Evolutionary conservation across 2,329 filamentous ascomycete species (phyloP).

Genomic region (Paraphoma chrysanthemicola): DNA sequence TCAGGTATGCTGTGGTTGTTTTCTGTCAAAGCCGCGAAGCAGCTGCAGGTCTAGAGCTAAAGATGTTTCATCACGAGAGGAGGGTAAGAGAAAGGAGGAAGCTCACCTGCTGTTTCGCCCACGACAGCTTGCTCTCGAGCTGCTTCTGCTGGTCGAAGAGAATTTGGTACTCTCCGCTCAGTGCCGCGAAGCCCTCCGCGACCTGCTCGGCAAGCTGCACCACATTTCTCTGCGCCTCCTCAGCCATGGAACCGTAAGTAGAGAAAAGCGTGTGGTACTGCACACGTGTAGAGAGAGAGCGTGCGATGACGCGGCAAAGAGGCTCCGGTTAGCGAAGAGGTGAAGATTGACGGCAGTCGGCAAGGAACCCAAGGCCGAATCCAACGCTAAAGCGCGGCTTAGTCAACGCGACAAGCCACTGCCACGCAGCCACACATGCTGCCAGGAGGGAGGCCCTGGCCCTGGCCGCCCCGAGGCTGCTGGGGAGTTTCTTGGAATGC

Average conservation of each 20-base stretch:
- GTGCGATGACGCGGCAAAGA: constrained; percentile 33
- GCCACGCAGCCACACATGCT: constrained; percentile 8
- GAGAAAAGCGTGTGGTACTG: constrained; percentile 7
- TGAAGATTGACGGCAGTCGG: constrained; percentile 21
- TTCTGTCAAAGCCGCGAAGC: constrained; percentile 54
- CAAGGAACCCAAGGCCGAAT: constrained; percentile 10
- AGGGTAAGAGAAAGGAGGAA: constrained; percentile 3
- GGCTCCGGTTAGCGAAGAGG: constrained; percentile 19
- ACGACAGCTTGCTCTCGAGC: constrained; percentile 56
- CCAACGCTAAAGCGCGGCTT: constrained; percentile 5
- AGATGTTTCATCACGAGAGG: constrained; percentile 51
- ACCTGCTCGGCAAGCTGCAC: constrained; percentile 50
- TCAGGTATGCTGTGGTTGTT: constrained; percentile 54
- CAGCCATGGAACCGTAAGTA: constrained; percentile 31
- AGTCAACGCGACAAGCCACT: constrained; percentile 8
- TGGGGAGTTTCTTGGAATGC: constrained; percentile 29
- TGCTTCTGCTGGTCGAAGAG: constrained; percentile 53
- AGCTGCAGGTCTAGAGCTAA: constrained; percentile 63
- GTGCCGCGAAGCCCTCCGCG: constrained; percentile 55
- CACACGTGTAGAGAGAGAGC: constrained; percentile 18
- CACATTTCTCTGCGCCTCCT: constrained; percentile 30
- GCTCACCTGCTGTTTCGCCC: constrained; percentile 58
- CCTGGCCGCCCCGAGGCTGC: constrained; percentile 16
- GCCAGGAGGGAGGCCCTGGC: constrained; percentile 2
- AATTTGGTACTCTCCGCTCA: constrained; percentile 56